phyloP scores from a whole-genome alignment of 1,139 yeast genomes.

The Hansenula sp. region DNA sequence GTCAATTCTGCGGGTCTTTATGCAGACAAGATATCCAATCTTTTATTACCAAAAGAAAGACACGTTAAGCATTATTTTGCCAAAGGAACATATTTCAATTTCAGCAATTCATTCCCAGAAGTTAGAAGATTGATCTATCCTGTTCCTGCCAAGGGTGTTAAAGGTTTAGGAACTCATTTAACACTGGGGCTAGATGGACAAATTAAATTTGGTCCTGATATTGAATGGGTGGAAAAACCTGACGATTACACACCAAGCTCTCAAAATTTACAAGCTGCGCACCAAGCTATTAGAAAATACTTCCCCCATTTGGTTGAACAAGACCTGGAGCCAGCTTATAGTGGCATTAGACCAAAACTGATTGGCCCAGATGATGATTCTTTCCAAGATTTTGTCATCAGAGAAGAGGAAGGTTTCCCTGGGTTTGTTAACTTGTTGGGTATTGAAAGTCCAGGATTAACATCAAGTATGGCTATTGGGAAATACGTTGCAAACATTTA shows the following conservation, averaged over 20 bases:
- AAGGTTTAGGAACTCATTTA: slow-evolving; percentile 82
- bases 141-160: slow-evolving; percentile 66
- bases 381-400: slow-evolving; percentile 72
- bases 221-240: slow-evolving; percentile 67
- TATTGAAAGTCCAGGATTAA: slow-evolving; percentile 88
- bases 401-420: slow-evolving; percentile 61
- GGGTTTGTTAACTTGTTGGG: slow-evolving; percentile 81
- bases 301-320: slow-evolving; percentile 50
- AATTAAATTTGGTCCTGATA: slow-evolving; percentile 81
- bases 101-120: slow-evolving; percentile 28
- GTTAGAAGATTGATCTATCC: slow-evolving; percentile 61
- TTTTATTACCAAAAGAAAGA: slow-evolving; percentile 60
- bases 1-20: slow-evolving; percentile 77
- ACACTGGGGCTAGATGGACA: slow-evolving; percentile 82
- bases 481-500: slow-evolving; percentile 55
- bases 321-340: slow-evolving; percentile 61
- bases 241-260: slow-evolving; percentile 45
- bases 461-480: slow-evolving; percentile 78
- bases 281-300: slow-evolving; percentile 54
- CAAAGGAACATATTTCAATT: slow-evolving; percentile 71
- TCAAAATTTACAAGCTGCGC: slow-evolving; percentile 49
- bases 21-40: slow-evolving; percentile 65
- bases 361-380: slow-evolving; percentile 37
- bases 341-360: slow-evolving; percentile 83
- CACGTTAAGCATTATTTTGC: slow-evolving; percentile 63